These are phyloP conservation scores for Chytriomyces hyalinus DNA, from an alignment of 192 early-diverging fungal species.

Conservation along the genomic window DNA sequence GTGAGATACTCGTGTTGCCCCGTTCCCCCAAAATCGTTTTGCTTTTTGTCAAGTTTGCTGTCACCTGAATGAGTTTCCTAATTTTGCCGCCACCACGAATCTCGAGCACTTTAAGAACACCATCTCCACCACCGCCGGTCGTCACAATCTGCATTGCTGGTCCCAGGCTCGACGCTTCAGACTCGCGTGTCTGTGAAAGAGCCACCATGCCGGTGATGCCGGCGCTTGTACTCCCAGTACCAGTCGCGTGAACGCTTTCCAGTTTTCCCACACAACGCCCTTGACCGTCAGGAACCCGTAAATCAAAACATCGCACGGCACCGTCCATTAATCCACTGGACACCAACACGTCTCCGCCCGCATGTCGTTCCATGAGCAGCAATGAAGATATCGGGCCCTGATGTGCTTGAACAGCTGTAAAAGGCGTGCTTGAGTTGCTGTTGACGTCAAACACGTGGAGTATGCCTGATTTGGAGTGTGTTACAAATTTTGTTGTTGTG, in stretches of 20 bases:
- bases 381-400: conserved; percentile 27
- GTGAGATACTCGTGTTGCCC: no score
- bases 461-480: conserved; percentile 8
- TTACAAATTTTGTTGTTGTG: not conserved
- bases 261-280: conserved; percentile 28
- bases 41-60: no score
- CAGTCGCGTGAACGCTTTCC: conserved; percentile 14
- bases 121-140: conserved; percentile 10
- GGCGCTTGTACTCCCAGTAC: not conserved
- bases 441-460: conserved; percentile 18
- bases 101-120: conserved; percentile 8
- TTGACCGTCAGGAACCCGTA: conserved; percentile 9
- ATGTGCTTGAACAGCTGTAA: conserved; percentile 24
- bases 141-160: not conserved
- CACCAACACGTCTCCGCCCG: conserved; percentile 15
- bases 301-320: conserved; percentile 30
- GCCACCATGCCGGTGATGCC: conserved; percentile 29
- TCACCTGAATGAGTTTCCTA: not conserved
- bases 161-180: no score
- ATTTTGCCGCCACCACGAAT: conserved; percentile 16
- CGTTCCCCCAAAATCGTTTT: no score
- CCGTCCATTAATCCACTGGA: conserved; percentile 31
- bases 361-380: not conserved
- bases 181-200: not conserved
- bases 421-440: not conserved